Evolutionary conservation across 139 green algal species (phyloP).

Genomic region (Chlorella sp.): DNA sequence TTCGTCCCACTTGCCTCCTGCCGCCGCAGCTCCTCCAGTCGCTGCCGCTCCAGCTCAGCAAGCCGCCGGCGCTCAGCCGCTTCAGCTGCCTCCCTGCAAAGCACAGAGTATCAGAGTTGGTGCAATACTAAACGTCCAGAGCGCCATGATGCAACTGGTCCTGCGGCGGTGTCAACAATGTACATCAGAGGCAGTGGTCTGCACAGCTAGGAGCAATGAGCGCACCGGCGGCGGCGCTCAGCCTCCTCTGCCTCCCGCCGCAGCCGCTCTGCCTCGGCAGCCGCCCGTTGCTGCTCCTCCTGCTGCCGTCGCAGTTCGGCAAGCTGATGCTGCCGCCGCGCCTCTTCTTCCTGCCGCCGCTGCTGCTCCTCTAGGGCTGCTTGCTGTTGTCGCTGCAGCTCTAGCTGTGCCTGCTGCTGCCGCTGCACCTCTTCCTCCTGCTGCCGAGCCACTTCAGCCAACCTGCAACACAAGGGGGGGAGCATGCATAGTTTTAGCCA

Average conservation of each 20-base stretch:
- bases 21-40: conserved; percentile 7
- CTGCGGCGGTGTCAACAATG: too few relatives aligned
- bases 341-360: conserved; percentile 16
- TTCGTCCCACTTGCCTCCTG: neutral
- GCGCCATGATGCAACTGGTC: too few relatives aligned
- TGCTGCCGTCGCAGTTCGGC: neutral
- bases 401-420: neutral
- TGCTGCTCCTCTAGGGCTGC: conserved; percentile 14
- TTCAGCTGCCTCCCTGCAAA: neutral
- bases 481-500: neutral
- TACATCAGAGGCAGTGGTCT: too few relatives aligned
- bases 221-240: conserved; percentile 24
- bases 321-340: neutral
- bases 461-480: neutral
- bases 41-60: conserved; percentile 7
- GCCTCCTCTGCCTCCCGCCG: conserved; percentile 20
- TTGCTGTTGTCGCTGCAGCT: neutral
- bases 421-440: conserved; percentile 1
- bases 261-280: conserved; percentile 29
- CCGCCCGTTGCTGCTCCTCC: conserved; percentile 19
- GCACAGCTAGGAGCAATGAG: neutral
- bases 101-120: neutral
- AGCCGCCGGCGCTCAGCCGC: conserved; percentile 2
- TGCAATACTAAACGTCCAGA: too few relatives aligned
- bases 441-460: neutral